Percentiles rank a stretch among this genome's conserved stretches.
These are phyloP conservation scores for Alternaria sp. DNA, from an alignment of 2,329 filamentous ascomycete genomes.

Conservation along the genomic window DNA sequence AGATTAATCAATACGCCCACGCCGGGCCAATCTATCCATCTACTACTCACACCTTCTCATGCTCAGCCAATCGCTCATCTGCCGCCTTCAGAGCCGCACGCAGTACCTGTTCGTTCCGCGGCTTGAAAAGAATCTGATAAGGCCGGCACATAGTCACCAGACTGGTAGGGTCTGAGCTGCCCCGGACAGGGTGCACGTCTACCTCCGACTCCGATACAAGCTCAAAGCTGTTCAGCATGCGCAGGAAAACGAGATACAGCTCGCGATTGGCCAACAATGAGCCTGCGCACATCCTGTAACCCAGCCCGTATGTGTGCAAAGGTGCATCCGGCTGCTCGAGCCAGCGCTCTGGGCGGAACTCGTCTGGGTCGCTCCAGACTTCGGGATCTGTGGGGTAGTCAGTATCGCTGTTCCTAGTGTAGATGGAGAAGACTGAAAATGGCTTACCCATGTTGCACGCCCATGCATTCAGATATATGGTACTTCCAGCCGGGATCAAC, in stretches of 20 bases:
- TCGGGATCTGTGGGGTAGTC: conserved; percentile 51
- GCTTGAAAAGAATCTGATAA: conserved; percentile 66
- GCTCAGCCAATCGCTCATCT: conserved; percentile 32
- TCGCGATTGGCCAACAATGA: conserved; percentile 69
- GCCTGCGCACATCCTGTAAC: conserved; percentile 72
- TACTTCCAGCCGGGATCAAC: conserved; percentile 66
- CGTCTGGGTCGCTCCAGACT: conserved; percentile 65
- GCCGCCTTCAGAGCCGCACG: conserved; percentile 49
- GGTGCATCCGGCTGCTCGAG: conserved; percentile 68
- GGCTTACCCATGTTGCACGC: conserved; percentile 72
- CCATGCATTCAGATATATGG: conserved; percentile 72
- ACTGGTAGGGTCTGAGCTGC: conserved; percentile 67
- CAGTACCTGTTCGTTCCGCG: conserved; percentile 58
- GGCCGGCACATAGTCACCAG: conserved; percentile 66
- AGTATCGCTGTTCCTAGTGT: not conserved
- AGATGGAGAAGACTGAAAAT: conserved; percentile 21
- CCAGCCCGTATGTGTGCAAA: conserved; percentile 69
- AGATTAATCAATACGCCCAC: not conserved
- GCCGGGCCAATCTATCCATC: not conserved
- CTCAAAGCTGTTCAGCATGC: conserved; percentile 67
- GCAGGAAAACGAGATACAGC: conserved; percentile 68
- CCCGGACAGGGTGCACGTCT: conserved; percentile 65
- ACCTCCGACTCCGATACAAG: conserved; percentile 62
- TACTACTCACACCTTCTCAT: conserved; percentile 9
- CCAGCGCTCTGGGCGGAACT: conserved; percentile 69